Conservation (phyloP, 805 yeast genomes). For the Ogataea corticis region DNA sequence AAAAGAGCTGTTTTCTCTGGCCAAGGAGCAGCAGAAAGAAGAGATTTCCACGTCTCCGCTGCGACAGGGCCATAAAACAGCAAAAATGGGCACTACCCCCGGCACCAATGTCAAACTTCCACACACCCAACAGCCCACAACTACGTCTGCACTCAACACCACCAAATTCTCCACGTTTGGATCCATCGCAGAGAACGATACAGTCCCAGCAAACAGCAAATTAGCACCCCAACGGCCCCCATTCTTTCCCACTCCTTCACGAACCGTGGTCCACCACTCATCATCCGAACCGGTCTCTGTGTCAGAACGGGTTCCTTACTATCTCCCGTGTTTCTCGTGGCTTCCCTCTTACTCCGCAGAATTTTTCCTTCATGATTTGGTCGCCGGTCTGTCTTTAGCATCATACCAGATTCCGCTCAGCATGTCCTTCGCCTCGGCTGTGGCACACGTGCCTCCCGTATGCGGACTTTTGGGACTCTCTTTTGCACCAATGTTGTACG, state of each 20-base stretch:
- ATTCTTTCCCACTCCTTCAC: neutral
- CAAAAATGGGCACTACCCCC: neutral
- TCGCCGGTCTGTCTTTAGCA: slow-evolving; percentile 86
- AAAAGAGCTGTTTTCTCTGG: neutral
- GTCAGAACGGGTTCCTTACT: slow-evolving; percentile 48
- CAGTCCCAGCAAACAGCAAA: neutral
- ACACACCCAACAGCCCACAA: neutral
- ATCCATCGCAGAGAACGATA: neutral
- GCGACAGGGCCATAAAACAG: neutral
- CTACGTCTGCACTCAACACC: neutral
- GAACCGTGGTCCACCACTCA: neutral
- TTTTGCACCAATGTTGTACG: slow-evolving; percentile 75
- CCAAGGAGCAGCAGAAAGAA: neutral
- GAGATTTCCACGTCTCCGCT: neutral
- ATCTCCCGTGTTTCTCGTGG: slow-evolving; percentile 71
- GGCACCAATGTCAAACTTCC: neutral
- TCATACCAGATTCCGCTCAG: slow-evolving; percentile 90
- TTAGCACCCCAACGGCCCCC: neutral
- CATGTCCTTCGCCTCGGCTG: slow-evolving; percentile 75
- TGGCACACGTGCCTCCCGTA: slow-evolving; percentile 81
- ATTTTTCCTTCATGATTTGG: slow-evolving; percentile 56
- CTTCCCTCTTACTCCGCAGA: slow-evolving; percentile 46
- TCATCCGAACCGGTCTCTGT: slow-evolving; percentile 2
- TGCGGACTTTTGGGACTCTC: slow-evolving; percentile 78
- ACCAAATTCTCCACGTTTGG: slow-evolving; percentile 3